Base-by-base conservation (phyloP, 192 early-diverging fungal genomes). In the Entomortierella chlamydospora region DNA sequence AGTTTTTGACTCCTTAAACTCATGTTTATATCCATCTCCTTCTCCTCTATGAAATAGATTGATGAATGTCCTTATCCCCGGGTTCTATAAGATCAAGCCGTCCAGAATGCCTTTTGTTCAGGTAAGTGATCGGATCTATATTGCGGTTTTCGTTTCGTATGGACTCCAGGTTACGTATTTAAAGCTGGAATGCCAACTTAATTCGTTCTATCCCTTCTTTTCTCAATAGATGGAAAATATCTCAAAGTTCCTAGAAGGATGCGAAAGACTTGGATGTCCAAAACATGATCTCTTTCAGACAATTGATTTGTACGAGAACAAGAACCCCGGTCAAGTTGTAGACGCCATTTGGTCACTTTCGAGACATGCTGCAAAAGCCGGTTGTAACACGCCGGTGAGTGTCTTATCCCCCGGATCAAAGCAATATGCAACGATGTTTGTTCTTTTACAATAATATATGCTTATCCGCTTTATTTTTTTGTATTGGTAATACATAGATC, bases 171-270 rank as follows among this genome's bases (percentile, higher is more conserved):
- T n/a, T n/a, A n/a, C n/a, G n/a, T n/a, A n/a, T n/a, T n/a, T n/a
- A n/a, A n/a, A n/a, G n/a, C n/a, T n/a, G n/a, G n/a, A n/a, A n/a
- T n/a, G n/a, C n/a, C n/a, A n/a, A n/a, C n/a, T n/a, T n/a, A n/a
- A n/a, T n/a, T n/a, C n/a, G n/a, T n/a, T n/a, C n/a, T n/a, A n/a
- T n/a, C n/a, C n/a, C n/a, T n/a, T n/a, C n/a, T n/a, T n/a, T n/a
- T n/a, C n/a, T n/a, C n/a, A n/a, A 15, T 59, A 93, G 85, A 95
- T 95, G 94, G 94, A 95, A 66, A 95, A 95, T 74, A 93, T 95
- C 81, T 88, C 89, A 60, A 83, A 77, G 54, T 95, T 93, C 74
- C 84, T 95, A 56, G 34, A 67, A 49, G 89, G 87, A 10, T 83
- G 83, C 12, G 84, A 88, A 33, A 81, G 84, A 58, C 64, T 93